Base-by-base conservation (phyloP, 805 yeast genomes). In the Zygoascus biomembranicola region DNA sequence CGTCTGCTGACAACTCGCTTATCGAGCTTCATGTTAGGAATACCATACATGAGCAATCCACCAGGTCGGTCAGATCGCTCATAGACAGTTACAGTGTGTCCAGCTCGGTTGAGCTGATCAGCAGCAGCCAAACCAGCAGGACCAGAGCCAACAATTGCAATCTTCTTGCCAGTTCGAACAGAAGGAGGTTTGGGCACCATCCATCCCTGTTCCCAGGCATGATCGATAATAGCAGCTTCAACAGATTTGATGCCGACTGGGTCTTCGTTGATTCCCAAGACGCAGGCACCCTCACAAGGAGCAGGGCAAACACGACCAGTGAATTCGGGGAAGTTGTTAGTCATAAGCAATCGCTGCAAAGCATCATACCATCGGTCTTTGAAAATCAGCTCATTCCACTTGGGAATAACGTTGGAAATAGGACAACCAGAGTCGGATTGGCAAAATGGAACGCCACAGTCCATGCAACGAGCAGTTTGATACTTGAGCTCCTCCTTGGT, bases 371-470 rank as follows among this genome's bases (percentile, higher is more conserved):
- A 92, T 67, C 92, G 82, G 71, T 89, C 92, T 70, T 90, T 81
- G 81, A 90, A 92, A 18, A 92, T 96, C 61, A 94, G 79, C 69
- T 90, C 98, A 70, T 92, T 94, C 92, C 97, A 94, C 73, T 92
- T 90, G 59, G 99, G 99, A 75, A 92, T 92, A 63, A 92, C 84
- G 73, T 92, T 92, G 52, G 97, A 90, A 61, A 92, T 86, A 52
- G 99, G 99, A 75, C 99, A 92, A 56, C 99, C 99, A 45, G 96
- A 87, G 70, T 92, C 98, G 48, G 96, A 85, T 66, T 92, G 95
- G 77, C 99, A 92, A 81, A 92, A 92, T 55, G 99, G 99, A 63
- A 94, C 95, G 77, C 99, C 99, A 77, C 99, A 92, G 73, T 92
- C 98, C 96, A 94, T 92, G 79, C 99, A 92, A 72, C 99, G 82